phyloP scores from a whole-genome alignment of 2,329 filamentous ascomycete species.

The Calonectria multiphialidica region DNA sequence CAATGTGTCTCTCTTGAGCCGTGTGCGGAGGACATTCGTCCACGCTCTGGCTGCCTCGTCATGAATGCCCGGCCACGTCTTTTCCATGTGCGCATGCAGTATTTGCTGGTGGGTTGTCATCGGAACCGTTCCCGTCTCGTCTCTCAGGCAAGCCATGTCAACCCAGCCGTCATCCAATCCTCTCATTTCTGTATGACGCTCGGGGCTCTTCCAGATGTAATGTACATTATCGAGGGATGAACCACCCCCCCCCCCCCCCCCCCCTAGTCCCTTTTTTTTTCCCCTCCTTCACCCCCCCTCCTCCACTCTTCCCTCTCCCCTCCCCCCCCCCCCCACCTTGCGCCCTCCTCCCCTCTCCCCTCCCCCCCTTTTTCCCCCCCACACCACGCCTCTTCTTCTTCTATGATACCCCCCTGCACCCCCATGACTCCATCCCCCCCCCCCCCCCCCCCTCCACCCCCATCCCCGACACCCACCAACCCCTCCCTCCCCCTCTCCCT shows the following conservation, averaged over 20 bases:
- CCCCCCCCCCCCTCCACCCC: too few species aligned
- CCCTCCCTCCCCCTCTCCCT: too few species aligned
- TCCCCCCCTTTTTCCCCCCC: too few species aligned
- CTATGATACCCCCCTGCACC: too few species aligned
- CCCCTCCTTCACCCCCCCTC: neutral
- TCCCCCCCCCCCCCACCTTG: neutral
- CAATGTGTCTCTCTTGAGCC: neutral
- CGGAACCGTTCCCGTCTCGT: neutral
- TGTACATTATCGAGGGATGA: neutral
- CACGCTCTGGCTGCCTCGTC: neutral
- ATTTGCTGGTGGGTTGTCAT: neutral
- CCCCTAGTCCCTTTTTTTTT: conserved; percentile 1
- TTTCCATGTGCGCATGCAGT: neutral
- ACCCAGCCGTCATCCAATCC: neutral
- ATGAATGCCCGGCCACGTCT: neutral
- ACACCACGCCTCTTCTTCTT: too few species aligned
- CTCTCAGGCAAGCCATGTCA: neutral
- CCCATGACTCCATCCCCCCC: too few species aligned
- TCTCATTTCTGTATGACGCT: neutral
- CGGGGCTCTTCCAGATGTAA: neutral
- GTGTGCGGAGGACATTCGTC: conserved; percentile 7
- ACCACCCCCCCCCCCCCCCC: too few species aligned
- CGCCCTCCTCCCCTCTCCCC: neutral
- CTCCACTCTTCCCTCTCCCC: neutral
- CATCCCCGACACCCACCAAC: too few species aligned